Conservation (phyloP, 768 basidiomycete species). For the Russula griseocarnosa region DNA sequence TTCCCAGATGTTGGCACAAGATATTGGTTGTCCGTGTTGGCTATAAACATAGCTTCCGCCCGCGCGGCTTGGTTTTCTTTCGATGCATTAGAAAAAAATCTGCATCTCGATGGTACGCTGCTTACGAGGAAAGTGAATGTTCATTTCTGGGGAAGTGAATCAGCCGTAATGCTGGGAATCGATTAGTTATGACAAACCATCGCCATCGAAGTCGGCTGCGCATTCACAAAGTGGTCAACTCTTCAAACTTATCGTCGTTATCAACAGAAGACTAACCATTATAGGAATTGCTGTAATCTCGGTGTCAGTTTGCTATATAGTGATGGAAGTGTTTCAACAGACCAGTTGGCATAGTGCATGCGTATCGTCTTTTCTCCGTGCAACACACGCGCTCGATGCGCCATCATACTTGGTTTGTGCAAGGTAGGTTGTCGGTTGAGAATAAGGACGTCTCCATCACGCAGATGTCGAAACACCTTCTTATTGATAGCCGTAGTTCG, state of each 20-base stretch:
- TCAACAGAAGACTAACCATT: slow-evolving; percentile 57
- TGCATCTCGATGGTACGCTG: slow-evolving; percentile 17
- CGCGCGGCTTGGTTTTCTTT: slow-evolving; percentile 92
- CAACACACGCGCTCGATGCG: slow-evolving; percentile 86
- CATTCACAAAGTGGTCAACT: slow-evolving; percentile 17
- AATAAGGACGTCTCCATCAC: slow-evolving; percentile 92
- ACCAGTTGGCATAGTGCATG: slow-evolving; percentile 99
- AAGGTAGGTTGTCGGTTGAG: slow-evolving; percentile 97
- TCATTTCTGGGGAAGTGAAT: slow-evolving; percentile 72
- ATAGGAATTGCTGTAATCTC: slow-evolving; percentile 78
- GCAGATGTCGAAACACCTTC: slow-evolving; percentile 94
- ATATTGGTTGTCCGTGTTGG: slow-evolving; percentile 98
- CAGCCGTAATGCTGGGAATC: slow-evolving; percentile 15
- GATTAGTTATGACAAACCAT: slow-evolving; percentile 49
- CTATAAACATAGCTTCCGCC: slow-evolving; percentile 89
- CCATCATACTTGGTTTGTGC: slow-evolving; percentile 99
- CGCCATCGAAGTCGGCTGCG: slow-evolving; percentile 87
- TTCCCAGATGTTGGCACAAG: slow-evolving; percentile 98
- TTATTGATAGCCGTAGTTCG: slow-evolving; percentile 83
- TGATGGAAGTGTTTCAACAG: slow-evolving; percentile 31
- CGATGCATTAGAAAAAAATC: slow-evolving; percentile 11
- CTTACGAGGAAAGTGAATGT: slow-evolving; percentile 98
- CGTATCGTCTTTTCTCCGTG: slow-evolving; percentile 98
- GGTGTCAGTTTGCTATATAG: slow-evolving; percentile 27
- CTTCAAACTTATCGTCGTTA: slow-evolving; percentile 15